Evolutionary conservation across 306 rosid species (phyloP).

Genomic region (Rosa chinensis): DNA sequence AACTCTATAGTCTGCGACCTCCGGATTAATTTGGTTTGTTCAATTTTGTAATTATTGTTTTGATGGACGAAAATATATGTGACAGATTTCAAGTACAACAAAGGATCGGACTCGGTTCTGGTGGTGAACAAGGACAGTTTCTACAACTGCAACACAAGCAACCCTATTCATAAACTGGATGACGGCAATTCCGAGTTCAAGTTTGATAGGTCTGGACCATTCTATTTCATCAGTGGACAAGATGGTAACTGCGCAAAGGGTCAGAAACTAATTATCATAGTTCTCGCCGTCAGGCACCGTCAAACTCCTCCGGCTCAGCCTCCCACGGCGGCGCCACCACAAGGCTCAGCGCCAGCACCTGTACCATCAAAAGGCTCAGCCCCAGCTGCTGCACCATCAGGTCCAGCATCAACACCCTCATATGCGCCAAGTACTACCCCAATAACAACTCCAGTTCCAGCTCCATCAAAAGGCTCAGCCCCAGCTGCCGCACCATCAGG

Average conservation of each 20-base stretch:
- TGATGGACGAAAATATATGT: neutral
- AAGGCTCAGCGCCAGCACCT: neutral
- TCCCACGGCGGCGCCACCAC: conserved; percentile 10
- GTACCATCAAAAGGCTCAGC: too few species aligned
- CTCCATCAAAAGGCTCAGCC: too few species aligned
- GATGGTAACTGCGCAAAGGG: conserved; percentile 61
- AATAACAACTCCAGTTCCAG: too few species aligned
- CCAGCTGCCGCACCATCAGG: conserved; percentile 7
- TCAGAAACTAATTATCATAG: conserved; percentile 60
- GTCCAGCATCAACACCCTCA: neutral
- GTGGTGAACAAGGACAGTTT: conserved; percentile 66
- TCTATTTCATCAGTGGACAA: conserved; percentile 66
- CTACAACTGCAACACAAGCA: conserved; percentile 56
- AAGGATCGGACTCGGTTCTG: conserved; percentile 68
- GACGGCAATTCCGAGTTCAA: conserved; percentile 63
- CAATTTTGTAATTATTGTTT: neutral
- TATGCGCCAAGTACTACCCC: too few species aligned
- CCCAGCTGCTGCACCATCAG: conserved; percentile 7
- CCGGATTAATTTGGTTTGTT: neutral
- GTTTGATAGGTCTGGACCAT: conserved; percentile 64
- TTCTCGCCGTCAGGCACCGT: conserved; percentile 44
- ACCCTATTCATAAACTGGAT: conserved; percentile 58
- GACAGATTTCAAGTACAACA: conserved; percentile 68
- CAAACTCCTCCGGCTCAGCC: conserved; percentile 7
- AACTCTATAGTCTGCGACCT: neutral